Conservation (phyloP, 768 basidiomycete species). For the Gautieria morchelliformis region DNA sequence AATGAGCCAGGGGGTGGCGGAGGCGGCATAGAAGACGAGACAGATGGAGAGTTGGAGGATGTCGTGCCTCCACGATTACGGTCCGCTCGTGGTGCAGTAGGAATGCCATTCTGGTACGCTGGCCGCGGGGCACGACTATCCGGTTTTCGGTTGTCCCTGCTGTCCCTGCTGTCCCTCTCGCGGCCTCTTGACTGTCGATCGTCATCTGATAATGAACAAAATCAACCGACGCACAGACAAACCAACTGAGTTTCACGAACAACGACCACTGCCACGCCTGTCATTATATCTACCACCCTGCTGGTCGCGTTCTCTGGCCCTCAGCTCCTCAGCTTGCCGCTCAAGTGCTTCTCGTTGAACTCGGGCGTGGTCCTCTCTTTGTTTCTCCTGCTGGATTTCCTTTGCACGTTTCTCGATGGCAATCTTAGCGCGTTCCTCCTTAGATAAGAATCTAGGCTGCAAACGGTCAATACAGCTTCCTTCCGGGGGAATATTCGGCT, state of each 20-base stretch:
- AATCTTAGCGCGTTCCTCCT: conserved; percentile 81
- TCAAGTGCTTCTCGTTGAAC: conserved; percentile 67
- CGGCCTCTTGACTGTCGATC: conserved; percentile 31
- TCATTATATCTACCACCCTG: conserved; percentile 32
- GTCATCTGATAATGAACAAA: conserved; percentile 23
- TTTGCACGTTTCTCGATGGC: conserved; percentile 81
- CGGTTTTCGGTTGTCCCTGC: conserved; percentile 28
- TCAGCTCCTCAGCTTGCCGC: conserved; percentile 57
- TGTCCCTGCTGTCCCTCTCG: conserved; percentile 16
- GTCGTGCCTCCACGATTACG: conserved; percentile 28
- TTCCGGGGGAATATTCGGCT: conserved; percentile 1
- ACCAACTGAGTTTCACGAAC: conserved; percentile 17
- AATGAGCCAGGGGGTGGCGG: conserved; percentile 19
- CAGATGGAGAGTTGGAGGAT: conserved; percentile 27
- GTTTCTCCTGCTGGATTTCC: conserved; percentile 69
- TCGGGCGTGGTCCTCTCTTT: conserved; percentile 49
- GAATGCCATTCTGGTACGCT: conserved; percentile 54
- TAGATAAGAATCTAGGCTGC: conserved; percentile 91
- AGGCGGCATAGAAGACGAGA: conserved; percentile 39
- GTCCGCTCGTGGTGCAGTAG: conserved; percentile 78
- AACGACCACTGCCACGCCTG: conserved; percentile 24
- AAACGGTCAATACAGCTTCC: neutral
- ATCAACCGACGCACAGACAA: neutral
- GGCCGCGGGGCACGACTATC: conserved; percentile 27
- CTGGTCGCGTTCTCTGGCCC: conserved; percentile 37